Percentiles rank a stretch among this genome's conserved stretches.
These are phyloP conservation scores for Tribonema minus DNA, from an alignment of 108 stramenopile species.

Conservation along the genomic window DNA sequence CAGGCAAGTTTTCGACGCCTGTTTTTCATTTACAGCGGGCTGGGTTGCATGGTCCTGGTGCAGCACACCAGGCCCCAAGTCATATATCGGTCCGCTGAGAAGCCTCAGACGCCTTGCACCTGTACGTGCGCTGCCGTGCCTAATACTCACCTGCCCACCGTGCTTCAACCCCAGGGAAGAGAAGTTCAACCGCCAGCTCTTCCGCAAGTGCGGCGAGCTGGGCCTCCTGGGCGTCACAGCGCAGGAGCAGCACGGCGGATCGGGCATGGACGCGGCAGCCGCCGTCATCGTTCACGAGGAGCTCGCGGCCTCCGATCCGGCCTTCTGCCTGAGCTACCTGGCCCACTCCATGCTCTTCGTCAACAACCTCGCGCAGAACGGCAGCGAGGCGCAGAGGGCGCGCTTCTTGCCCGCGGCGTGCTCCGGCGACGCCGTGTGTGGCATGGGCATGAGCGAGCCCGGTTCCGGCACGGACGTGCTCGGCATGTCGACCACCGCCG, in stretches of 20 bases:
- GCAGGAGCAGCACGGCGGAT: slow-evolving; percentile 80
- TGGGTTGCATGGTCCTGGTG: too few species aligned
- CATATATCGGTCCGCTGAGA: background rate
- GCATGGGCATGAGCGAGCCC: slow-evolving; percentile 99
- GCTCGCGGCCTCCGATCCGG: slow-evolving; percentile 88
- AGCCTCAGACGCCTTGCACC: background rate
- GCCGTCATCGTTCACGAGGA: slow-evolving; percentile 70
- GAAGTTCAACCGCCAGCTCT: slow-evolving; percentile 77
- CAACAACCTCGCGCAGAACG: slow-evolving; percentile 71
- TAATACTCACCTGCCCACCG: background rate
- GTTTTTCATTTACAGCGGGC: too few species aligned
- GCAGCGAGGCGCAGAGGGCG: slow-evolving; percentile 47
- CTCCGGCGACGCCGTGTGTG: slow-evolving; percentile 77
- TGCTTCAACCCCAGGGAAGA: slow-evolving; percentile 50
- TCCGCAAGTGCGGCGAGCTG: slow-evolving; percentile 79
- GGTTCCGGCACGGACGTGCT: slow-evolving; percentile 92
- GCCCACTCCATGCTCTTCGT: slow-evolving; percentile 57
- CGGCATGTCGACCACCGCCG: slow-evolving; percentile 85
- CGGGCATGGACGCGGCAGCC: slow-evolving; percentile 82
- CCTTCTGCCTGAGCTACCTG: slow-evolving; percentile 91
- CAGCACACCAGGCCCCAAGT: background rate
- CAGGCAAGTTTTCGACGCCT: slow-evolving; percentile 48
- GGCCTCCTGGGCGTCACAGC: slow-evolving; percentile 91
- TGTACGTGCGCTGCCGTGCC: background rate
- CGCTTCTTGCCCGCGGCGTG: slow-evolving; percentile 73